A percentile compares a stretch with the other conserved stretches of the same genome.
Conservation (phyloP, 1,284 basidiomycete genomes). For the Garcileccinum viscosum region DNA sequence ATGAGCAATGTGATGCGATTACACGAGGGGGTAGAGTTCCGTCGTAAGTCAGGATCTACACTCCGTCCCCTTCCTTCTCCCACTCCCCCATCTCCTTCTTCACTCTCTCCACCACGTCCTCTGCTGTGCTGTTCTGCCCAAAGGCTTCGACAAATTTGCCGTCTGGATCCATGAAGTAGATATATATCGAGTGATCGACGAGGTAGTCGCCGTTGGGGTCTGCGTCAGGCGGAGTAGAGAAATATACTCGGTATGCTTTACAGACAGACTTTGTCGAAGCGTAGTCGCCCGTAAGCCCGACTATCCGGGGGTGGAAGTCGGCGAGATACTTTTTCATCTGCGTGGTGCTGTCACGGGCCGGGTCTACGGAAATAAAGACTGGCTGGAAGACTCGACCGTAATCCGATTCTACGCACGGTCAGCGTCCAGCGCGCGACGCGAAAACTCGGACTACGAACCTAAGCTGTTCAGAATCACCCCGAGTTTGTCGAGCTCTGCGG, state of each 20-base stretch:
- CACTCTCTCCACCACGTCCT: constrained; percentile 73
- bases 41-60: constrained; percentile 32
- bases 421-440: background rate
- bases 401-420: constrained; percentile 60
- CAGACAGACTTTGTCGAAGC: constrained; percentile 87
- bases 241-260: constrained; percentile 97
- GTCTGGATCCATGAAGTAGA: constrained; percentile 97
- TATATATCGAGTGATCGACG: constrained; percentile 96
- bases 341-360: constrained; percentile 83
- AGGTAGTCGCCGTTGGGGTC: constrained; percentile 91
- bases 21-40: constrained; percentile 5
- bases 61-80: constrained; percentile 47
- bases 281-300: constrained; percentile 90
- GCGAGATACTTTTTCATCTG: constrained; percentile 66
- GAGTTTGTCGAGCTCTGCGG: constrained; percentile 98
- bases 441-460: constrained; percentile 52
- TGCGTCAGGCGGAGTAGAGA: constrained; percentile 93
- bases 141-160: constrained; percentile 98
- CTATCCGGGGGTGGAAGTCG: constrained; percentile 91
- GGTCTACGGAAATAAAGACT: constrained; percentile 96
- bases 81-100: constrained; percentile 64
- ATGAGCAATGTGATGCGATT: constrained; percentile 14
- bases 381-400: constrained; percentile 76
- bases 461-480: constrained; percentile 79
- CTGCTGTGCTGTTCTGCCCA: constrained; percentile 79